phyloP scores from a whole-genome alignment of 257 asterid species.

The Penstemon barbatus region DNA sequence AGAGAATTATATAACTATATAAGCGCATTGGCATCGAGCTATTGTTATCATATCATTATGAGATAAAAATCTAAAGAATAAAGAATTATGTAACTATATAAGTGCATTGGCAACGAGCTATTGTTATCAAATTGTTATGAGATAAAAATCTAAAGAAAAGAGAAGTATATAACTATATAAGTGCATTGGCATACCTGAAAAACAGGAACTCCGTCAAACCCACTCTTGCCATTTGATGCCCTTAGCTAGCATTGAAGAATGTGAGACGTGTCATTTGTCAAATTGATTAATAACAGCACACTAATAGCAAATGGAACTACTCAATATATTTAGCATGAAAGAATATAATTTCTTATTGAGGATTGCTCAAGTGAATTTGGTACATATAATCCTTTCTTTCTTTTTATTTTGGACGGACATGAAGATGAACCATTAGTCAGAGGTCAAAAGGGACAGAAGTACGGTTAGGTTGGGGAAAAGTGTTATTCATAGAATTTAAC shows the following conservation, averaged over 20 bases:
- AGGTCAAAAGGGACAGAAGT: no score
- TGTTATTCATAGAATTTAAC: no score
- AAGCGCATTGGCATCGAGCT: neutral
- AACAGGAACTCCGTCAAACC: slow-evolving; percentile 99
- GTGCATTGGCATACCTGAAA: slow-evolving; percentile 60
- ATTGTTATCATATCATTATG: neutral
- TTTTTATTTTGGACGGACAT: no score
- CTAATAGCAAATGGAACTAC: slow-evolving; percentile 17
- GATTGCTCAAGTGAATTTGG: no score
- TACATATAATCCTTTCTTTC: no score
- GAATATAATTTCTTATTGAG: neutral
- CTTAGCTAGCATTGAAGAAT: slow-evolving; percentile 51
- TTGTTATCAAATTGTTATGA: neutral
- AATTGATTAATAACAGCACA: slow-evolving; percentile 6
- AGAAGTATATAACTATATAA: neutral
- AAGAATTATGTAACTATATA: neutral
- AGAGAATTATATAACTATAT: neutral
- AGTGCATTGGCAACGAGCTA: neutral
- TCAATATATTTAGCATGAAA: slow-evolving; percentile 3
- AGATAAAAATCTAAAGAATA: neutral
- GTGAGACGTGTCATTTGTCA: slow-evolving; percentile 21
- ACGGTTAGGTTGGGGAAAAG: no score
- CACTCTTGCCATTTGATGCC: slow-evolving; percentile 56
- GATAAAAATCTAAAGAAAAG: neutral
- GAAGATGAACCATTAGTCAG: no score